Evolutionary conservation across 768 basidiomycete species (phyloP).

Genomic region (Postia placenta): DNA sequence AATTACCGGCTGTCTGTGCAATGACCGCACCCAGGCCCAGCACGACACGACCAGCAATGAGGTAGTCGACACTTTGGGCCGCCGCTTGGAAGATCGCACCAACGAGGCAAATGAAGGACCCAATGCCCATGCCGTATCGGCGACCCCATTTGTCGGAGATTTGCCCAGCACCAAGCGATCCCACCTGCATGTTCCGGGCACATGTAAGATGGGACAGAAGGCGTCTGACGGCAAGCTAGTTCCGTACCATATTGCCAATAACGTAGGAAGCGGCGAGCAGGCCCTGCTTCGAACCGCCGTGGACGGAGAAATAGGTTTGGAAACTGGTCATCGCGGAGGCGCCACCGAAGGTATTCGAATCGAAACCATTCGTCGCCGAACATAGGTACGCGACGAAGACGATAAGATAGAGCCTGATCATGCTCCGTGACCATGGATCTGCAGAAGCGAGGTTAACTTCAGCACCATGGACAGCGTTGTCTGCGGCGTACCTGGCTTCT

Average conservation of each 20-base stretch:
- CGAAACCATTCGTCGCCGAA: slow-evolving; percentile 23
- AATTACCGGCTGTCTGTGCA: not conserved
- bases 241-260: slow-evolving; percentile 21
- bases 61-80: slow-evolving; percentile 39
- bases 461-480: not conserved
- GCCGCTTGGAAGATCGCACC: slow-evolving; percentile 54
- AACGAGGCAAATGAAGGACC: slow-evolving; percentile 56
- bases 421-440: slow-evolving; percentile 9
- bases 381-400: slow-evolving; percentile 24
- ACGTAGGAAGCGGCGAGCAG: slow-evolving; percentile 24
- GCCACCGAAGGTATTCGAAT: slow-evolving; percentile 24
- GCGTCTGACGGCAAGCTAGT: not conserved
- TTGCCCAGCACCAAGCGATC: slow-evolving; percentile 5
- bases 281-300: slow-evolving; percentile 17
- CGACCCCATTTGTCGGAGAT: slow-evolving; percentile 20
- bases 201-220: not conserved
- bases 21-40: slow-evolving; percentile 33
- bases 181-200: not conserved
- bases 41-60: slow-evolving; percentile 43
- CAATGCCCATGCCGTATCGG: slow-evolving; percentile 31
- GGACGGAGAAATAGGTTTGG: slow-evolving; percentile 20
- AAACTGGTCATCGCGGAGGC: slow-evolving; percentile 23
- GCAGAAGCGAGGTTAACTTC: not conserved
- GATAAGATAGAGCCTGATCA: slow-evolving; percentile 11
- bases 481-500: slow-evolving; percentile 1